Evolutionary conservation across 2,329 filamentous ascomycete species (phyloP).

Genomic region (Cadophora sp.): DNA sequence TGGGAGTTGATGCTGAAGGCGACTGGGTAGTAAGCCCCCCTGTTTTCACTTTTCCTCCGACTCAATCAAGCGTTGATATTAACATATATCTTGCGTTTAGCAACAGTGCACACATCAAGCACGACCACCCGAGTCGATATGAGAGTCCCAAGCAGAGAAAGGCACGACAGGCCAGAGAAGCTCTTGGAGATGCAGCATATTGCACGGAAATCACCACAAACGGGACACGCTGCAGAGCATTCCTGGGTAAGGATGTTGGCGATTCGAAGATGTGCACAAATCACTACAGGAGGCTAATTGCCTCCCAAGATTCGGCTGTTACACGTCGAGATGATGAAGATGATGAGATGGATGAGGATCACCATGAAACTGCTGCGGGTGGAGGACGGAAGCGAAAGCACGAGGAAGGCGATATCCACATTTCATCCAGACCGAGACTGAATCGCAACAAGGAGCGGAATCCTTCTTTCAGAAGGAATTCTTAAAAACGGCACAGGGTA

Average conservation of each 20-base stretch:
- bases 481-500: background rate
- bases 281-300: background rate
- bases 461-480: background rate
- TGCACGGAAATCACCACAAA: background rate
- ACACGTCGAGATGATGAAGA: background rate
- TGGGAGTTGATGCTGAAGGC: constrained; percentile 6
- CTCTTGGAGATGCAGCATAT: background rate
- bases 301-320: background rate
- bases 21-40: constrained; percentile 10
- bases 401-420: background rate
- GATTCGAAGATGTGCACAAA: background rate
- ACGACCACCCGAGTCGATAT: background rate
- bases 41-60: background rate
- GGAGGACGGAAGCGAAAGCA: background rate
- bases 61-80: background rate
- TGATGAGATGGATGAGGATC: background rate
- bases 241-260: background rate
- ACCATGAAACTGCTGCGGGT: background rate
- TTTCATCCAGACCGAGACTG: background rate
- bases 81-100: background rate
- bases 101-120: constrained; percentile 10
- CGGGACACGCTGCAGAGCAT: background rate
- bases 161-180: background rate
- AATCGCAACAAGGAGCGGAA: background rate
- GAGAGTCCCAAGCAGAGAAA: constrained; percentile 9